These are phyloP conservation scores for Phaseolus coccineus DNA, from an alignment of 331 rosid species.

Conservation along the genomic window DNA sequence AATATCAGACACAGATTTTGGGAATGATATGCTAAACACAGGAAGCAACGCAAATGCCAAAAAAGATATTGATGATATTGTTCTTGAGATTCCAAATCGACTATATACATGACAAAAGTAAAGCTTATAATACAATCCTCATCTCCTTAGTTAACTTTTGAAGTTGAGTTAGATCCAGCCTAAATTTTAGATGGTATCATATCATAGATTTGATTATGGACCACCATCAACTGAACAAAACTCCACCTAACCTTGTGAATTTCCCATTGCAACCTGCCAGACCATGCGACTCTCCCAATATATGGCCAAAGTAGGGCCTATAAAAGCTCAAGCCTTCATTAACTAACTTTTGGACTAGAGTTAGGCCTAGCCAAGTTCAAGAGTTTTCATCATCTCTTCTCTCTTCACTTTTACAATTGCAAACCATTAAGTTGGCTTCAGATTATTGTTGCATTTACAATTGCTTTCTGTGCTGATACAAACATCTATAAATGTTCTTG, in stretches of 20 bases:
- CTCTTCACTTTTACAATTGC: constrained; percentile 24
- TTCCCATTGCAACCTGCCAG: neutral
- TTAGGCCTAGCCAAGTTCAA: neutral
- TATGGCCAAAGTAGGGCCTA: neutral
- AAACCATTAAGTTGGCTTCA: constrained; percentile 34
- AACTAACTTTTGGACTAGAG: neutral
- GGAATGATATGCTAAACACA: constrained; percentile 32
- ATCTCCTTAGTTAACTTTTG: neutral
- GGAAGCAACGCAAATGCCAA: constrained; percentile 1
- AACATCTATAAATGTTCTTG: neutral
- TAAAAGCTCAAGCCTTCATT: neutral
- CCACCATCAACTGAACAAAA: neutral
- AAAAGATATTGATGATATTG: neutral
- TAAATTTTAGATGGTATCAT: neutral
- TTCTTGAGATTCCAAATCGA: neutral
- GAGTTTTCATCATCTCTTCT: constrained; percentile 19
- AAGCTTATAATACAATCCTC: neutral
- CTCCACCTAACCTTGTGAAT: neutral
- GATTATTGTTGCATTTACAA: constrained; percentile 1
- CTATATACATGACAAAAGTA: neutral
- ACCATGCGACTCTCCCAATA: neutral
- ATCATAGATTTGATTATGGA: neutral
- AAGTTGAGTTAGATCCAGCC: neutral
- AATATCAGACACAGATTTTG: constrained; percentile 1
- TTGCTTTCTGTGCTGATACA: neutral